Conservation (phyloP, 1,284 basidiomycete species). For the Entoloma clypeatum region DNA sequence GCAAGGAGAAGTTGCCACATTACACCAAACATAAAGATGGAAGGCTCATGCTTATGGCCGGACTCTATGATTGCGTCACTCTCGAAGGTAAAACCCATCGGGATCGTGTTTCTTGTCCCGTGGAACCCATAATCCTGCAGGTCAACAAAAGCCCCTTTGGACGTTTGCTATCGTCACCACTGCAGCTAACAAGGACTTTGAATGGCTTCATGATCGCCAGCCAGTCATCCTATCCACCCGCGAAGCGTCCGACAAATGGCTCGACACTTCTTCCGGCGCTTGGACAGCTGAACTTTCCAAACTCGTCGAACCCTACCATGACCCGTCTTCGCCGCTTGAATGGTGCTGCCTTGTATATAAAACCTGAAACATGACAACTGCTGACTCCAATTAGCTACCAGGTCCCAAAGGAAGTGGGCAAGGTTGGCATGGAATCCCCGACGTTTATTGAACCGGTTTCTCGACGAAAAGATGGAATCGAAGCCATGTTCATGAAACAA, state of each 20-base stretch:
- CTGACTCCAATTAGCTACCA: conserved; percentile 61
- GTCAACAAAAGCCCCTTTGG: conserved; percentile 58
- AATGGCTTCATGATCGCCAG: conserved; percentile 89
- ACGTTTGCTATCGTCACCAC: conserved; percentile 93
- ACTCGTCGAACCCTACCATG: conserved; percentile 66
- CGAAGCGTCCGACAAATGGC: conserved; percentile 69
- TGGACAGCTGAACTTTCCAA: conserved; percentile 62
- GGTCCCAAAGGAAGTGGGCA: conserved; percentile 89
- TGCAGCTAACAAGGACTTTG: conserved; percentile 58
- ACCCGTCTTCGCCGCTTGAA: conserved; percentile 52
- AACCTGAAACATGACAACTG: neutral
- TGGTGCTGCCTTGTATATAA: conserved; percentile 46
- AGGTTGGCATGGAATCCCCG: conserved; percentile 80
- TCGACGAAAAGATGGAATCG: conserved; percentile 82
- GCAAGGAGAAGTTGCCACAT: conserved; percentile 74
- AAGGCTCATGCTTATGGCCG: conserved; percentile 79
- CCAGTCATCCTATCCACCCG: conserved; percentile 77
- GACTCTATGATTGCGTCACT: conserved; percentile 75
- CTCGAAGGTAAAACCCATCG: conserved; percentile 70
- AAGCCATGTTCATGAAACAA: conserved; percentile 76
- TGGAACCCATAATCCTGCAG: too few relatives aligned
- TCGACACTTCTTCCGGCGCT: conserved; percentile 64
- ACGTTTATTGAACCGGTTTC: conserved; percentile 81
- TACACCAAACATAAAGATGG: conserved; percentile 72
- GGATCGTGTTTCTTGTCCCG: too few relatives aligned